Evolutionary conservation across 306 rosid species (phyloP), one percentile per base, ranked within the genome.

Genomic region (Medicago lupulina): DNA sequence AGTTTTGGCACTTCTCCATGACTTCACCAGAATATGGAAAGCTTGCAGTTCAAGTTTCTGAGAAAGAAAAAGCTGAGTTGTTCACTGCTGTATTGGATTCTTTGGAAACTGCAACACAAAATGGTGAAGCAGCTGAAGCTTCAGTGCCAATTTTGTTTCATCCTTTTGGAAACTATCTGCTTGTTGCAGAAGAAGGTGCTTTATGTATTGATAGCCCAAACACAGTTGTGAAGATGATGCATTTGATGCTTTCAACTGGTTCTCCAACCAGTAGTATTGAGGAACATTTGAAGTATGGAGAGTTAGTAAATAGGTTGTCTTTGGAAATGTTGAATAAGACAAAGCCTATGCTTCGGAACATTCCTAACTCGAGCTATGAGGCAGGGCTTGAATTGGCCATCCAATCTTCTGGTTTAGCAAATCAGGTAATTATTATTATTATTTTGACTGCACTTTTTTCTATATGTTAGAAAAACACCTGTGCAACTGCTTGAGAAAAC

Each of bases 251-350:
- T 41, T 71, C 69, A 12, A 54, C 87, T 25, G 71, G 84, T 49
- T 77, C 89, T 64, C 92, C 93, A 25, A 63, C 59, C 43, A 39
- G 51, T n/a, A 74, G 90, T n/a, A 83, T 90, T 55, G 88, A 81
- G 19, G 98, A 95, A 61, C 98, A 95, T 84, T 85, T 95, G 7
- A 90, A 81, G 43, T 95, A 95, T 55, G 97, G 96, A 53, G 87
- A 85, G n/a, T 87, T 88, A 70, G 84, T 90, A 1, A 81, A 39
- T 40, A 80, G 67, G 15, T 9, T 87, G 76, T 87, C 86, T 8
- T 59, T 65, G 19, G 87, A 85, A 60, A 78, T 59, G 61, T 18
- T 90, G 84, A 82, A 74, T 46, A 85, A 78, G 73, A 77, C 59
- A 15, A 82, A 64, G 80, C 71, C 73, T 79, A 57, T 66, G 79